Evolutionary conservation across 176 grass and related monocot genomes (phyloP).

Genomic region (Paspalum vaginatum): DNA sequence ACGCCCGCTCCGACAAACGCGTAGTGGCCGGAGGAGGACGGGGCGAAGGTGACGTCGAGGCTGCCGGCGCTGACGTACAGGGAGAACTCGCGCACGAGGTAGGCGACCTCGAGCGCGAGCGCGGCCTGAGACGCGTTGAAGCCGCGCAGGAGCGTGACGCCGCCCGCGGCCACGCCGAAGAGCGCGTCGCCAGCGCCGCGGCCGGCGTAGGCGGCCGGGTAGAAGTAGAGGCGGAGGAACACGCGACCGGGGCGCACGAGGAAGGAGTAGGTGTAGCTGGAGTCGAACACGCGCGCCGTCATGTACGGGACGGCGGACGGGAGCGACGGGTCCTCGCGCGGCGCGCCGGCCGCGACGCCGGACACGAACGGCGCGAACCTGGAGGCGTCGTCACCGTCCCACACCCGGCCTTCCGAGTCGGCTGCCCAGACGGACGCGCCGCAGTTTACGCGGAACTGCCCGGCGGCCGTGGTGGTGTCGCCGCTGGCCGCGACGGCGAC

Average conservation of each 20-base stretch:
- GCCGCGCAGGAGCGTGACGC: conserved; percentile 35
- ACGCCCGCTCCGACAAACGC: no score
- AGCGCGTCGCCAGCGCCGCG: conserved; percentile 20
- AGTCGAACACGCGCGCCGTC: conserved; percentile 55
- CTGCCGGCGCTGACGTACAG: conserved; percentile 4
- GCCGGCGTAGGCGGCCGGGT: conserved; percentile 52
- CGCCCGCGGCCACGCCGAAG: conserved; percentile 47
- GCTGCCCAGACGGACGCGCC: conserved; percentile 23
- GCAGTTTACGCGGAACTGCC: conserved; percentile 61
- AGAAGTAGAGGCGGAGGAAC: conserved; percentile 77
- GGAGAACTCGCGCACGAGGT: conserved; percentile 49
- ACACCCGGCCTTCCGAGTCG: conserved; percentile 46
- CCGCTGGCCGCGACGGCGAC: conserved; percentile 9
- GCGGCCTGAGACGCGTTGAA: conserved; percentile 48
- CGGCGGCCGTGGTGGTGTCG: not conserved
- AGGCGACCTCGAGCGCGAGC: conserved; percentile 16
- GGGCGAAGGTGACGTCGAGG: conserved; percentile 46
- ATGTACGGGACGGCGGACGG: conserved; percentile 41
- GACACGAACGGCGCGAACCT: conserved; percentile 14
- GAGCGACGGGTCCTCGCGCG: conserved; percentile 44
- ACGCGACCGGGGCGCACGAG: conserved; percentile 39
- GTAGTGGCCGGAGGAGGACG: conserved; percentile 15
- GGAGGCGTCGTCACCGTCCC: conserved; percentile 54
- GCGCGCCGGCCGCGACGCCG: not conserved
- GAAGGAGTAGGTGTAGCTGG: conserved; percentile 66